Percentiles rank a stretch among this genome's conserved stretches.
Conservation (phyloP, 352 stramenopile genomes). For the Pythium dissimile region DNA sequence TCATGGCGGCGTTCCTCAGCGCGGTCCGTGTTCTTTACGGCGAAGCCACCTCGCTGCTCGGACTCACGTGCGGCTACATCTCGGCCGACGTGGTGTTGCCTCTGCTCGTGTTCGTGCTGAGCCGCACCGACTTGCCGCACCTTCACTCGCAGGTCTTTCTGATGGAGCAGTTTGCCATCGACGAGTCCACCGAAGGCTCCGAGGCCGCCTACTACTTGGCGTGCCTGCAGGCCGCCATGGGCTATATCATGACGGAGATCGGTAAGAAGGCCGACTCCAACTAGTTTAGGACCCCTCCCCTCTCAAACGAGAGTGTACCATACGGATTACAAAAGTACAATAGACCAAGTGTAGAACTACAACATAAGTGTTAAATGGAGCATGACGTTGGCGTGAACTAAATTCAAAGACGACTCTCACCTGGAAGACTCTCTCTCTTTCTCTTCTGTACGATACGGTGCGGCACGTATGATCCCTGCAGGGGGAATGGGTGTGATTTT, state of each 20-base stretch:
- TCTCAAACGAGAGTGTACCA: not conserved
- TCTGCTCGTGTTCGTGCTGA: conserved; percentile 71
- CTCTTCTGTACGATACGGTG: too few species aligned
- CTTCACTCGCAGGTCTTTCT: conserved; percentile 74
- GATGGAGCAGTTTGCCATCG: conserved; percentile 78
- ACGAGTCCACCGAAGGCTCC: conserved; percentile 60
- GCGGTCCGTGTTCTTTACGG: conserved; percentile 66
- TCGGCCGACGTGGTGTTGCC: conserved; percentile 79
- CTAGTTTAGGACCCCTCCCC: not conserved
- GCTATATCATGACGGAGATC: conserved; percentile 63
- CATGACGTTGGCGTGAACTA: not conserved
- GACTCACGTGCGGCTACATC: conserved; percentile 45
- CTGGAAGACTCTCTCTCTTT: not conserved
- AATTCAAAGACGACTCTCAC: not conserved
- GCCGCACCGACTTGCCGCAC: conserved; percentile 60
- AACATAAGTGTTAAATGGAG: too few species aligned
- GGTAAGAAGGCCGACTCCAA: conserved; percentile 7
- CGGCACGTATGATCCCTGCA: conserved; percentile 19
- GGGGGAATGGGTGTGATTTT: conserved; percentile 19
- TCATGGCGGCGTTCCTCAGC: conserved; percentile 56
- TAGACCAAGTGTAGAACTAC: conserved; percentile 4
- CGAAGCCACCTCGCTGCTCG: conserved; percentile 46
- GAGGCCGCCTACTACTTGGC: conserved; percentile 83
- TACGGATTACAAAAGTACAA: conserved; percentile 3
- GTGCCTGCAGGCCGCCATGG: conserved; percentile 71